Conservation (phyloP, 73 alveolate species). For the Paramecium primaurelia region DNA sequence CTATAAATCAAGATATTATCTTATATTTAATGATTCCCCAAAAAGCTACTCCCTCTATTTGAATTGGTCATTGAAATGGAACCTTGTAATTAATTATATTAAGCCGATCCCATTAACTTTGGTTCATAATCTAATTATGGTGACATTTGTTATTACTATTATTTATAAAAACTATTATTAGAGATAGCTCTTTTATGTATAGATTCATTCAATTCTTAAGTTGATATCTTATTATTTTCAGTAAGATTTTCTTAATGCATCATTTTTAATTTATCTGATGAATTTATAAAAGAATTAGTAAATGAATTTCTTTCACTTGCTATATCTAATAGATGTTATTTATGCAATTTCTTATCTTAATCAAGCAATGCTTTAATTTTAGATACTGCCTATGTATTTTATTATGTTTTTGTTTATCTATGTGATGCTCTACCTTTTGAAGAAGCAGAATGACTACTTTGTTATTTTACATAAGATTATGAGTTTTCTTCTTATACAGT, state of each 20-base stretch:
- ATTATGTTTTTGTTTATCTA: background rate
- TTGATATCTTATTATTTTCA: background rate
- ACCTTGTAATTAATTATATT: background rate
- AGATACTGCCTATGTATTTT: background rate
- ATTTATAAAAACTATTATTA: background rate
- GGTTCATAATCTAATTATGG: slow-evolving; percentile 32
- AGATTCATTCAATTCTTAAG: background rate
- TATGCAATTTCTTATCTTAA: slow-evolving; percentile 3
- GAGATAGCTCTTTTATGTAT: background rate
- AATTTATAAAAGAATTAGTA: background rate
- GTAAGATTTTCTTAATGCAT: background rate
- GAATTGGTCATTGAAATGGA: background rate
- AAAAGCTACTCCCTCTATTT: background rate
- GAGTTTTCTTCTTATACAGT: slow-evolving; percentile 17
- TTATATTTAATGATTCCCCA: background rate
- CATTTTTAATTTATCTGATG: background rate
- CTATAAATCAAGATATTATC: background rate
- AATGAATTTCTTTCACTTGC: background rate
- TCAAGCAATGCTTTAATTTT: slow-evolving; percentile 27
- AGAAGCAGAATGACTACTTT: slow-evolving; percentile 11
- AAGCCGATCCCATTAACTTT: background rate
- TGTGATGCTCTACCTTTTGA: background rate
- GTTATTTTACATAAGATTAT: background rate
- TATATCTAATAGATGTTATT: background rate
- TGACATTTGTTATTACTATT: background rate